Conservation (phyloP, 2,329 filamentous ascomycete genomes). For the Colletotrichum tofieldiae region DNA sequence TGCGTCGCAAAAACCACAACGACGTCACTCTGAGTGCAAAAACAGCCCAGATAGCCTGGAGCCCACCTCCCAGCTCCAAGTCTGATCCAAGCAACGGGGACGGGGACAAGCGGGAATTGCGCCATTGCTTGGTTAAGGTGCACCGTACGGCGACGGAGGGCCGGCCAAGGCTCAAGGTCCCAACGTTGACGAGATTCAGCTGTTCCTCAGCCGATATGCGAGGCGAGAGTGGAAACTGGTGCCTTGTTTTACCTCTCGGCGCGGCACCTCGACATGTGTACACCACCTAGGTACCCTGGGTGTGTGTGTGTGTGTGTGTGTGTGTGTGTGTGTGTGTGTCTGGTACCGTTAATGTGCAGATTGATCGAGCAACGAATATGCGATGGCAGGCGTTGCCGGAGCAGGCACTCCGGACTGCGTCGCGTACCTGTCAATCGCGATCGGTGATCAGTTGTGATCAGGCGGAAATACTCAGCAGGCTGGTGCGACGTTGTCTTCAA, state of each 20-base stretch:
- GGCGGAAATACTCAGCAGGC: conserved; percentile 20
- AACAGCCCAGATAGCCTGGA: background rate
- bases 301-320: background rate
- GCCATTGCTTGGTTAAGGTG: conserved; percentile 6
- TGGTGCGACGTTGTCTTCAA: conserved; percentile 32
- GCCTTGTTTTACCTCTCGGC: conserved; percentile 2
- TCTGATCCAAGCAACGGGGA: conserved; percentile 12
- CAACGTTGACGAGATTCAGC: background rate
- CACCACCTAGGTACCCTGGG: background rate
- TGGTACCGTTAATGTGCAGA: background rate
- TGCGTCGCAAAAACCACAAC: background rate
- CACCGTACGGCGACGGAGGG: background rate
- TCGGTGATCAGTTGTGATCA: conserved; percentile 30
- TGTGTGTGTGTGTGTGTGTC: background rate
- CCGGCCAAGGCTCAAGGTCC: background rate
- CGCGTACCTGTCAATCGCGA: conserved; percentile 34
- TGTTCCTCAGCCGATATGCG: background rate
- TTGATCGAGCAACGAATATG: background rate
- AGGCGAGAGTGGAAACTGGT: background rate
- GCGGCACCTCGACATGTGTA: background rate
- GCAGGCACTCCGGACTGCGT: conserved; percentile 26
- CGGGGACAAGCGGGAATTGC: background rate
- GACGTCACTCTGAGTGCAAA: conserved; percentile 25
- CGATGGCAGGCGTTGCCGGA: conserved; percentile 18
- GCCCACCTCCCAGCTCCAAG: background rate